These are phyloP conservation scores for Tricholoma hemisulphureum DNA, from an alignment of 768 basidiomycete species.

Conservation along the genomic window DNA sequence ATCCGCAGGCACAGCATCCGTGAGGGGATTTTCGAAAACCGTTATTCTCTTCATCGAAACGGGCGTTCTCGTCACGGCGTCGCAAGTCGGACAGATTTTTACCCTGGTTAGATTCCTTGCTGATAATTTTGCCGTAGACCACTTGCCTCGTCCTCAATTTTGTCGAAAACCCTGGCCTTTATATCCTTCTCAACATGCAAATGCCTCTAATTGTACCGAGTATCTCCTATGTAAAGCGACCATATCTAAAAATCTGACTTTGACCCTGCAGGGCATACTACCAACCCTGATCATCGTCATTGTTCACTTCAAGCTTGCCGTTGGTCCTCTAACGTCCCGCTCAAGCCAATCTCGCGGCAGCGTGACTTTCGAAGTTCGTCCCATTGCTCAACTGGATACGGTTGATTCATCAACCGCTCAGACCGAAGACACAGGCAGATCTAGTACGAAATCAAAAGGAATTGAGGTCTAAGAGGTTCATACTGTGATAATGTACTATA, in stretches of 20 bases:
- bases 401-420: background rate
- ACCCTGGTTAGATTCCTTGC: background rate
- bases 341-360: background rate
- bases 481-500: background rate
- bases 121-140: background rate
- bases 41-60: slow-evolving; percentile 14
- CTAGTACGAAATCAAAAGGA: background rate
- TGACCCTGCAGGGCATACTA: slow-evolving; percentile 12
- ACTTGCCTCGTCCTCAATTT: slow-evolving; percentile 11
- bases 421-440: background rate
- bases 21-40: slow-evolving; percentile 1
- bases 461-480: background rate
- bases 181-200: slow-evolving; percentile 12
- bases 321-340: background rate
- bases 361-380: background rate
- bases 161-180: slow-evolving; percentile 9
- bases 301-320: slow-evolving; percentile 9
- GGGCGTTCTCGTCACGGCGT: slow-evolving; percentile 5
- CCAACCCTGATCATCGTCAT: slow-evolving; percentile 17
- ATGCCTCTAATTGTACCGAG: slow-evolving; percentile 13
- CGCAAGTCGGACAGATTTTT: slow-evolving; percentile 5
- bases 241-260: background rate
- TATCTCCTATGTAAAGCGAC: background rate
- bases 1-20: background rate
- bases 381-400: background rate